Percentiles rank a stretch among this genome's conserved stretches.
Conservation (phyloP, 352 stramenopile species). For the Globisporangium lucens region DNA sequence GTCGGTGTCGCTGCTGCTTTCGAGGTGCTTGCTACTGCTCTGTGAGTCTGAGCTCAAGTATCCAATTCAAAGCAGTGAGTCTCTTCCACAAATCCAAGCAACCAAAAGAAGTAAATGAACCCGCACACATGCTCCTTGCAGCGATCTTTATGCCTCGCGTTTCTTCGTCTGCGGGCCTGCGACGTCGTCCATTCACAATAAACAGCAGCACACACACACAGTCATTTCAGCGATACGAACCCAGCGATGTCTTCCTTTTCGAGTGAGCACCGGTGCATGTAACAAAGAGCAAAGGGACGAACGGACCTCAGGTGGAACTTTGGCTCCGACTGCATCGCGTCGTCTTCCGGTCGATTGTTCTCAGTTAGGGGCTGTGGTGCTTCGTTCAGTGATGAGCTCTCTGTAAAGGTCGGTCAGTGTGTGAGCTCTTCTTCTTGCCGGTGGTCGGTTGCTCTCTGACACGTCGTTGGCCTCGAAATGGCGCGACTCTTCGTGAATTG, state of each 20-base stretch:
- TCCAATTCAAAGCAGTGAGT: not conserved
- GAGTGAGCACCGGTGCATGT: not conserved
- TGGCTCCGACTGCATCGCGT: conserved; percentile 2
- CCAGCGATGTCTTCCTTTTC: not conserved
- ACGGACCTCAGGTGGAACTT: not conserved
- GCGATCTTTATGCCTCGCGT: not conserved
- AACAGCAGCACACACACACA: not conserved
- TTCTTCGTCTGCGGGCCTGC: not conserved
- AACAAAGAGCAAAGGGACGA: not conserved
- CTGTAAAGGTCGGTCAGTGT: too few relatives aligned
- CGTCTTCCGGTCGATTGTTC: not conserved
- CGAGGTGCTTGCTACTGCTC: not conserved
- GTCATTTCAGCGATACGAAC: not conserved
- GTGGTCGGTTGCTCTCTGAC: not conserved
- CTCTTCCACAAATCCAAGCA: not conserved
- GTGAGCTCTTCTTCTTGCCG: not conserved
- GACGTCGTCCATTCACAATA: not conserved
- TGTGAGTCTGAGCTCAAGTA: not conserved
- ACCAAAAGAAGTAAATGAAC: not conserved
- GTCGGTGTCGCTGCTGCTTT: not conserved
- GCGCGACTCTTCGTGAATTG: conserved; percentile 15
- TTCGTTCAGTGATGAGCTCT: not conserved
- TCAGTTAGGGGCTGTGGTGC: too few relatives aligned
- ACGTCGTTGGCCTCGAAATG: not conserved
- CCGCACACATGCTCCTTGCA: not conserved